Evolutionary conservation across 2,329 filamentous ascomycete genomes (phyloP).

Genomic region (Fusarium verticillioides): DNA sequence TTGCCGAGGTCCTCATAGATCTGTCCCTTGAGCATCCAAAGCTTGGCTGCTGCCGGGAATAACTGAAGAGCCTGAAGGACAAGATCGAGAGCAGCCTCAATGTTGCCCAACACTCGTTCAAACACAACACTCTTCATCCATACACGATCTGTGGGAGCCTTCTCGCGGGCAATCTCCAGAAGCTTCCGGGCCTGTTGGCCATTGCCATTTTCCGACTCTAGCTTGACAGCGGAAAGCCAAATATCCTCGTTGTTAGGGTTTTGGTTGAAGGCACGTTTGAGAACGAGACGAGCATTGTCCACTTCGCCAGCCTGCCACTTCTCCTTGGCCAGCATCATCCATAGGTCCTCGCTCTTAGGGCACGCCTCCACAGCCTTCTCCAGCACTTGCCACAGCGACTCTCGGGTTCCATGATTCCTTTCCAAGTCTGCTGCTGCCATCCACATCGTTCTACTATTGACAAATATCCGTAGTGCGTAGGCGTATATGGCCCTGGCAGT

Average conservation of each 20-base stretch:
- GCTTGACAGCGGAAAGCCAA: slow-evolving; percentile 94
- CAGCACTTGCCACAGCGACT: slow-evolving; percentile 84
- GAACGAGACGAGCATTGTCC: slow-evolving; percentile 84
- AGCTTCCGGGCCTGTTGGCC: slow-evolving; percentile 84
- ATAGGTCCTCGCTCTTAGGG: slow-evolving; percentile 88
- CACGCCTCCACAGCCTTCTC: slow-evolving; percentile 96
- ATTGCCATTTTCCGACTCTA: slow-evolving; percentile 90
- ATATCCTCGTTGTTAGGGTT: slow-evolving; percentile 98
- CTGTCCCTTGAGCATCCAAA: slow-evolving; percentile 99
- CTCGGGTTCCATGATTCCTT: slow-evolving; percentile 85
- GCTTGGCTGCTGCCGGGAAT: slow-evolving; percentile 86
- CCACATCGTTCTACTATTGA: slow-evolving; percentile 89
- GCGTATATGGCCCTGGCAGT: slow-evolving; percentile 95
- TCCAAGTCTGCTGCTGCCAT: slow-evolving; percentile 91
- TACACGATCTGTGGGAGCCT: slow-evolving; percentile 93
- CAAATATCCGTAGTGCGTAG: slow-evolving; percentile 89
- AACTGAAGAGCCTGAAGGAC: slow-evolving; percentile 86
- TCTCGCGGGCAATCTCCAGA: slow-evolving; percentile 82
- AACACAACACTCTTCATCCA: slow-evolving; percentile 98
- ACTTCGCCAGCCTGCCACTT: slow-evolving; percentile 91
- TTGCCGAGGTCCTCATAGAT: slow-evolving; percentile 90
- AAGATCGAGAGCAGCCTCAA: slow-evolving; percentile 84
- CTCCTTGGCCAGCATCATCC: slow-evolving; percentile 96
- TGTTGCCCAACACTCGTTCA: slow-evolving; percentile 84
- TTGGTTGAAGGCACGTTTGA: slow-evolving; percentile 91